Base-by-base conservation (phyloP, 495 filamentous ascomycete genomes). In the Bacidia rubella region DNA sequence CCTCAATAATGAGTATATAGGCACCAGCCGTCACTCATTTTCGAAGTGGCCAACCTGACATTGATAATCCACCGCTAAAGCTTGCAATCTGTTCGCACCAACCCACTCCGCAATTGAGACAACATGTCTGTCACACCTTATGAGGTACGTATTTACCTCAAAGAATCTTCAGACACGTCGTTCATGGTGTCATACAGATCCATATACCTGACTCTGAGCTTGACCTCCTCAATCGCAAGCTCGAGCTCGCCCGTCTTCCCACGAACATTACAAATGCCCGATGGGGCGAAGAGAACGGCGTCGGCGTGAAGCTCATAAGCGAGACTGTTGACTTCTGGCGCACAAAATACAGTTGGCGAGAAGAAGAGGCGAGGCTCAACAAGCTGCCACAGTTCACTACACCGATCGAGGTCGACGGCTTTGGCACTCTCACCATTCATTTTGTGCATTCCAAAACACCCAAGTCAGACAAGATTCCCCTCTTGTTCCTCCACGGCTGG, bases 271-370 rank as follows among this genome's bases (percentile, higher is more conserved):
- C 2, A 17, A 19, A 44, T 25, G 50, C 48, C 24, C 57, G 46
- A 25, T 53, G 40, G 25, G 47, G 32, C 49, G 55, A 47, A 38
- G 29, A 45, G 24, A 48, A 56, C 47, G 27, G 24, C 11, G 21
- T 60, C 45, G 40, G 44, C 29, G 25, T 49, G 24, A 22, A 52
- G 32, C 15, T 32, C 26, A 45, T 56, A 52, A 29, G 35, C 27
- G 41, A 51, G 20, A 47, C 40, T 26, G 46, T 49, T 3, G 20
- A n/a, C 20, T 42, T 39, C 35, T 49, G 78, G 78, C 66, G 77
- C 5, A 78, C 81, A 49, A 60, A 68, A 40, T 83, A 83, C 63
- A 68, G 72, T 55, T 85, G 81, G 79, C 69, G 79, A 26, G 62
- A 65, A 4, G 67, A 74, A 50, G 81, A 85, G 62, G 57, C 65